Percentiles rank a stretch among this genome's conserved stretches.
These are phyloP conservation scores for Amphichorda felina DNA, from an alignment of 2,329 filamentous ascomycete genomes.

Conservation along the genomic window DNA sequence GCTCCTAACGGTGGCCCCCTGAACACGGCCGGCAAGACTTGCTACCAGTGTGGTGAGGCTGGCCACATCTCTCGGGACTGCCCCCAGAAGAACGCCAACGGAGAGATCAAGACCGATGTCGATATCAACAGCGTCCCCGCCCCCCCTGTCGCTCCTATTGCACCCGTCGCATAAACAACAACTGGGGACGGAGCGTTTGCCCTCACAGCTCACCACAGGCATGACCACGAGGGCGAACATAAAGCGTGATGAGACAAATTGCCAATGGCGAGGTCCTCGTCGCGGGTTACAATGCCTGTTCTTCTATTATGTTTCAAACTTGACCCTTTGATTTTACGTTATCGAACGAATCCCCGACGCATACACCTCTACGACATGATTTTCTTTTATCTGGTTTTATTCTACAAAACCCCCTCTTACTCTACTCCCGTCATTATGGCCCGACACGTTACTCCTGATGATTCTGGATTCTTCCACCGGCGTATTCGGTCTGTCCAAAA, in stretches of 20 bases:
- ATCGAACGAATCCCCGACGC: slow-evolving; percentile 1
- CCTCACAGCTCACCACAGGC: background rate
- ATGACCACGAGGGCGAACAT: background rate
- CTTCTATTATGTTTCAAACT: background rate
- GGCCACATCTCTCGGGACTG: slow-evolving; percentile 96
- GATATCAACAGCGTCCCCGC: slow-evolving; percentile 28
- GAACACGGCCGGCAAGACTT: slow-evolving; percentile 95
- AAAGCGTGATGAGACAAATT: background rate
- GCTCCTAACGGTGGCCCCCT: slow-evolving; percentile 91
- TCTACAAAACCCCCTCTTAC: background rate
- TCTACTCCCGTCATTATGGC: background rate
- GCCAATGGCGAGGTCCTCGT: background rate
- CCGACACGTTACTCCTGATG: slow-evolving; percentile 2
- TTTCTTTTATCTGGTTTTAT: slow-evolving; percentile 2
- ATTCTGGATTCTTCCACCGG: slow-evolving; percentile 3
- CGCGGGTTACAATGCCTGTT: background rate
- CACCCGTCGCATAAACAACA: slow-evolving; percentile 23
- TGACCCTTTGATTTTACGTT: background rate
- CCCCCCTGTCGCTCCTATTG: slow-evolving; percentile 34
- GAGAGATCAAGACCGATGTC: slow-evolving; percentile 33
- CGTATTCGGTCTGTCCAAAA: slow-evolving; percentile 3
- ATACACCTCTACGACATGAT: slow-evolving; percentile 4
- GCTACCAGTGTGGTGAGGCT: slow-evolving; percentile 92
- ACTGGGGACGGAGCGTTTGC: background rate
- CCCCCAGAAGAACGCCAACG: slow-evolving; percentile 54